Evolutionary conservation across 2,329 filamentous ascomycete species (phyloP), one percentile per base, ranked within the genome.

Genomic region (Fusarium sp.): DNA sequence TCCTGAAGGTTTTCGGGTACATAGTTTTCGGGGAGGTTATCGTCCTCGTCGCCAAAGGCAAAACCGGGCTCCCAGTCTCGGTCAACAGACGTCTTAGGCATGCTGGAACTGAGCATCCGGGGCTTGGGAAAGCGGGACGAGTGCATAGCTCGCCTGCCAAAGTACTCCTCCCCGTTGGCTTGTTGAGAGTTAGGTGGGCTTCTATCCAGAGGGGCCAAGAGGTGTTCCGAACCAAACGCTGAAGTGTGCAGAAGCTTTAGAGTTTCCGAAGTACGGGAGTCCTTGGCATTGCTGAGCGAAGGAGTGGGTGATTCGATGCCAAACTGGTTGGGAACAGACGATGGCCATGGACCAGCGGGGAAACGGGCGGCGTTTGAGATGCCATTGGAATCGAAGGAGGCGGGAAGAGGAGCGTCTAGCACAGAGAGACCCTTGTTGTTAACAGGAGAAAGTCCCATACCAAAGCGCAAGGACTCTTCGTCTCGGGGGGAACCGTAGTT

Each of bases 321-420:
- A 74, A 98, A 98, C 74, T 95, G 93, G 52, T 93, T 93, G 12
- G 96, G 96, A 13, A 98, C 92, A 0, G 95, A 98, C 0, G 94
- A 93, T 10, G 95, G 94, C 80, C 97, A 94, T 1, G 94, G 93
- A 0, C 93, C 96, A 31, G 81, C 83, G 20, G 84, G 84, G 77
- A 94, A 94, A 63, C 93, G 89, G 20, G 95, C 94, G 66, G 93
- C 94, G 78, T 95, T 93, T 13, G 94, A 98, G 54, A 98, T 93
- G 49, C 94, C 95, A 76, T 98, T 96, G 74, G 94, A 97, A 80
- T 98, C 96, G 78, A 98, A 98, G 0, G 95, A 98, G 11, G 94
- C 93, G 3, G 96, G 96, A 11, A 98, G 87, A 18, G 93, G 94
- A 4, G 94, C 96, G 81, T 98, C 95, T 67, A 98, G 87, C 16